Evolutionary conservation across 352 stramenopile species (phyloP).

Genomic region (Paralagenidium karlingii): DNA sequence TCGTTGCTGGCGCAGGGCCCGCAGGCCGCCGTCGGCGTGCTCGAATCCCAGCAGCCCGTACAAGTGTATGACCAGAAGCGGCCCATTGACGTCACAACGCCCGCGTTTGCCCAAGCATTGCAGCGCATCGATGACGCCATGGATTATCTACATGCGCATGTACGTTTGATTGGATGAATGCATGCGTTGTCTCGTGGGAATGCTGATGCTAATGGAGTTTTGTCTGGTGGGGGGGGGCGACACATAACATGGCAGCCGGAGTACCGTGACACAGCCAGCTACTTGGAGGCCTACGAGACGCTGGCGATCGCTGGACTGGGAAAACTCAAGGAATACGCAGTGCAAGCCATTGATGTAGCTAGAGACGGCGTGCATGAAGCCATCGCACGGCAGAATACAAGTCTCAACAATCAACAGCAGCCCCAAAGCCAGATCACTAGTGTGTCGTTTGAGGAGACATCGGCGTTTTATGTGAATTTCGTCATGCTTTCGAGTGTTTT

Average conservation of each 20-base stretch:
- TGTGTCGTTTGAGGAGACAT: conserved; percentile 40
- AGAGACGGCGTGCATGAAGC: conserved; percentile 51
- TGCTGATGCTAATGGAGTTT: not conserved
- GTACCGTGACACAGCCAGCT: conserved; percentile 56
- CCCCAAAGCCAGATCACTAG: conserved; percentile 1
- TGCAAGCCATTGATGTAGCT: conserved; percentile 47
- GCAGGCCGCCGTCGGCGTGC: not conserved
- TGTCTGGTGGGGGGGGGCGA: conserved; percentile 2
- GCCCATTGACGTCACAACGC: conserved; percentile 56
- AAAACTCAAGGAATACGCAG: conserved; percentile 54
- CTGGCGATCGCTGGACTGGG: conserved; percentile 50
- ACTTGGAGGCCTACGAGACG: conserved; percentile 55
- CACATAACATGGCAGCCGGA: conserved; percentile 23
- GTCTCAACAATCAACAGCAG: not conserved
- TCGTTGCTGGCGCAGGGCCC: conserved; percentile 2
- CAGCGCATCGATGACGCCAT: conserved; percentile 57
- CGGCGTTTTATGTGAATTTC: conserved; percentile 68
- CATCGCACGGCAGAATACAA: conserved; percentile 15
- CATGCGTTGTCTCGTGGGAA: too few species aligned
- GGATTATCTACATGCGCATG: conserved; percentile 50
- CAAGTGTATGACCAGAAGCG: conserved; percentile 70
- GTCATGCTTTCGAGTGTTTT: conserved; percentile 53
- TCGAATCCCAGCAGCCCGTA: conserved; percentile 19
- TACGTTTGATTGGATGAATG: too few species aligned
- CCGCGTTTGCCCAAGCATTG: conserved; percentile 37